Conservation (phyloP, 768 basidiomycete genomes). For the Wakefieldia striispora region DNA sequence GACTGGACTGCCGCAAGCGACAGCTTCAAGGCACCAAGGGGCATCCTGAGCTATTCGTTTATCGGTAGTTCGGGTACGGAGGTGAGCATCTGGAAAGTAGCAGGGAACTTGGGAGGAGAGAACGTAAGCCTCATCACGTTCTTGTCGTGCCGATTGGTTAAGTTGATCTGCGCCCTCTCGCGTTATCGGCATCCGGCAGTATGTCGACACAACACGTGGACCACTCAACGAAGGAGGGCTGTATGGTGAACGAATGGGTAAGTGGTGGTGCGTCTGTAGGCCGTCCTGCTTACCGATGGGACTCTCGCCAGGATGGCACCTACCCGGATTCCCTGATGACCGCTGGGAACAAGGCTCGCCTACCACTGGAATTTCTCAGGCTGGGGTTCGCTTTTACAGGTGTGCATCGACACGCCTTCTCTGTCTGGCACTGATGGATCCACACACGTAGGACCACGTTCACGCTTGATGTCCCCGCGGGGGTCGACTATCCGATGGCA, state of each 20-base stretch:
- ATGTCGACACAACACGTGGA: conserved; percentile 48
- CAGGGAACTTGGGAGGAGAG: conserved; percentile 50
- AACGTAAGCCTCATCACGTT: conserved; percentile 27
- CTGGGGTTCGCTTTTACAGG: conserved; percentile 52
- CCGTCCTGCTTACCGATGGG: conserved; percentile 3
- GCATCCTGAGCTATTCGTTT: conserved; percentile 47
- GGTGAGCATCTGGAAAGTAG: conserved; percentile 47
- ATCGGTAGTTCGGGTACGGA: conserved; percentile 37
- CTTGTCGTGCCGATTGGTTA: not conserved
- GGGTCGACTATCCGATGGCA: conserved; percentile 49
- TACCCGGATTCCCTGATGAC: conserved; percentile 53
- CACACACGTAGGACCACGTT: conserved; percentile 32
- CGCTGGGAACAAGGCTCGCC: conserved; percentile 44
- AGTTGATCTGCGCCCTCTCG: not conserved
- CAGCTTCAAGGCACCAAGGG: conserved; percentile 47
- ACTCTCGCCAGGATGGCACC: conserved; percentile 43
- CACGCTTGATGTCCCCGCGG: conserved; percentile 40
- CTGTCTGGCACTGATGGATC: too few species aligned
- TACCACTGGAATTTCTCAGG: conserved; percentile 38
- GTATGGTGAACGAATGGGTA: conserved; percentile 51
- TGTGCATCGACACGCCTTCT: conserved; percentile 3
- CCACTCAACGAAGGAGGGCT: conserved; percentile 61
- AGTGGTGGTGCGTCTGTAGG: not conserved
- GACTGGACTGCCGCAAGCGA: conserved; percentile 44
- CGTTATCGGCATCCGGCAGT: conserved; percentile 28